Base-by-base conservation (phyloP, 108 stramenopile species). In the Cyclostephanos tholiformis region DNA sequence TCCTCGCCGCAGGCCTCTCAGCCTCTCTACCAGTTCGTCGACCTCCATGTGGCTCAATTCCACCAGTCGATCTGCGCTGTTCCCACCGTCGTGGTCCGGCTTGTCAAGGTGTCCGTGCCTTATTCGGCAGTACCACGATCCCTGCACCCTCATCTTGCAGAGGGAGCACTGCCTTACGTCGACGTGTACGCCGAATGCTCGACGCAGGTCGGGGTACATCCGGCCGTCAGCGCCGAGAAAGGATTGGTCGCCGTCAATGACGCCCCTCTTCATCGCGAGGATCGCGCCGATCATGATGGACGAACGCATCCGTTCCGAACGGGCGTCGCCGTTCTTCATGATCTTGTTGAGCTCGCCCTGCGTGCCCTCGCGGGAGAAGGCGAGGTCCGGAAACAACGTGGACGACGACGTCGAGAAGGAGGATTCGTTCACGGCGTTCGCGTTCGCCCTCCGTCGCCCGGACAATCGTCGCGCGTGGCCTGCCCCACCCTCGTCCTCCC, bases 101-200 rank as follows among this genome's bases (percentile, higher is more conserved):
- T 63, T 71, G 35, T 72, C 71, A 41, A 79, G 62, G 68, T 79
- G 78, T 27, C 43, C 36, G 53, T 72, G 70, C 19, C 32, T 59
- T 27, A 79, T 30, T 49, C 78, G 36, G 35, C 78, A 79, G 39
- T 72, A 68, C 67, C 56, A 79, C 6, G 51, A 56, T 22, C 71
- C 71, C 62, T 72, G 78, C 2, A 72, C 71, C 7, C 71, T 46
- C 25, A 53, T 71, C 58, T 72, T 79, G 65, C 77, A 79, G 16
- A 72, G 46, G 7, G 44, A 70, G 22, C 77, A 79, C 29, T 67
- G 71, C 53, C 67, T 79, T 35, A 72, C 67, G 16, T 67, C 52
- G 26, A 46, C 27, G 63, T 79, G 69, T 26, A 67, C 72, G 0
- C 77, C 69, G 44, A 79, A 79, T 20, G 71, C 71, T 3, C 19